Evolutionary conservation across 73 alveolate genomes (phyloP).

Genomic region (Paramecium primaurelia): DNA sequence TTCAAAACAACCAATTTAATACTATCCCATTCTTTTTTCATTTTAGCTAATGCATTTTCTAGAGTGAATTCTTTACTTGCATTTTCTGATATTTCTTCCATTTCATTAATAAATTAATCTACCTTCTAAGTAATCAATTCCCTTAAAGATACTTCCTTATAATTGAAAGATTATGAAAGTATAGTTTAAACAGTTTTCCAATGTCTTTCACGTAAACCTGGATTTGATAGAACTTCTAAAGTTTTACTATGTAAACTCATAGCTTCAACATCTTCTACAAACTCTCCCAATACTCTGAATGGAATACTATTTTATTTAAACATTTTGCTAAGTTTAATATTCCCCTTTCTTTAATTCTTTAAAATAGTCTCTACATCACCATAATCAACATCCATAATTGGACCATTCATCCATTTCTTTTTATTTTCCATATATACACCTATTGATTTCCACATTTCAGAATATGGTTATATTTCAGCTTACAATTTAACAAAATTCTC

Average conservation of each 20-base stretch:
- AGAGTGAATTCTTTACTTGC: constrained; percentile 80
- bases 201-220: constrained; percentile 96
- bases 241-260: constrained; percentile 69
- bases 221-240: constrained; percentile 73
- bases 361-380: constrained; percentile 61
- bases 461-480: constrained; percentile 37
- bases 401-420: constrained; percentile 53
- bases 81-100: constrained; percentile 79
- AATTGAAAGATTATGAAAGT: constrained; percentile 9
- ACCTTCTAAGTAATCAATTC: constrained; percentile 51
- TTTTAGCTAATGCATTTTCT: constrained; percentile 72
- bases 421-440: constrained; percentile 56
- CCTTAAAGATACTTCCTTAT: constrained; percentile 43
- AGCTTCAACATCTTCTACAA: constrained; percentile 50
- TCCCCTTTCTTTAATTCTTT: constrained; percentile 10
- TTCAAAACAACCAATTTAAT: constrained; percentile 67
- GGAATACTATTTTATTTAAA: constrained; percentile 46
- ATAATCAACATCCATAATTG: constrained; percentile 58
- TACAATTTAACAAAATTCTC: constrained; percentile 28
- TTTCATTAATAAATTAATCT: constrained; percentile 46
- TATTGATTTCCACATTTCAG: constrained; percentile 55
- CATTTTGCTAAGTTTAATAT: neutral
- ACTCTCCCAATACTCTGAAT: constrained; percentile 11
- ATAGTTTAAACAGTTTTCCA: constrained; percentile 85
- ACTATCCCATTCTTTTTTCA: constrained; percentile 85